Base-by-base conservation (phyloP, 75 land plant species). In the Isoetes taiwanensis region DNA sequence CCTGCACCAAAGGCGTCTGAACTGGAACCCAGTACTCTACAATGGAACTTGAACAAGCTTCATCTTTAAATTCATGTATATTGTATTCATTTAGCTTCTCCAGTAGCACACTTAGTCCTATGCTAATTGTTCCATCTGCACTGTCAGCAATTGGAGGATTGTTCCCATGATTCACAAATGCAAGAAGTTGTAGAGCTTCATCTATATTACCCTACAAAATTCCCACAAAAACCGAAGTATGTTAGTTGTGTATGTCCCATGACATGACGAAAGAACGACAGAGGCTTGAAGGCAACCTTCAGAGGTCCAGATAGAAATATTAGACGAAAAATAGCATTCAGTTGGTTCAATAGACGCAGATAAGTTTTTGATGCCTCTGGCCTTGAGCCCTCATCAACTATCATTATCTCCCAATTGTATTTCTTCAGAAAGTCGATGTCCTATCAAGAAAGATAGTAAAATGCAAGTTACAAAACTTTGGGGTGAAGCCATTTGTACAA, bases 11-110 rank as follows among this genome's bases (percentile, higher is more conserved):
- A 0, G 90, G 71, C 58, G 87, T 55, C 30, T 58, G 70, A 54
- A 75, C 83, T 52, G 89, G 95, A 59, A 88, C 72, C 85, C 95
- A 91, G 57, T 72, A 81, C 68, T 93, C 95, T 11, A 59, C 56
- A 38, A 64, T 72, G 6, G 12, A 29, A 17, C 37, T 27, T 17
- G 24, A 27, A n/a, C 75, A 56, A 2, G 64, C 34, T 20, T 62
- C 76, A 20, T 69, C 27, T 31, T 74, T 85, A 30, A 70, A 24
- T 20, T 70, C 83, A 61, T 64, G 65, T 8, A 56, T 74, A 50
- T 67, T 33, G 40, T 55, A 57, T 11, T 50, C 34, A n/a, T 61
- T 30, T 28, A 82, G 43, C 32, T 33, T 76, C 41, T 65, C 65
- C 39, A 65, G 78, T 26, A n/a, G n/a, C n/a, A n/a, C n/a, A n/a